Percentiles rank a stretch among this genome's conserved stretches.
phyloP scores from a whole-genome alignment of 23 red algal genomes.

The Gracilaria domingensis region DNA sequence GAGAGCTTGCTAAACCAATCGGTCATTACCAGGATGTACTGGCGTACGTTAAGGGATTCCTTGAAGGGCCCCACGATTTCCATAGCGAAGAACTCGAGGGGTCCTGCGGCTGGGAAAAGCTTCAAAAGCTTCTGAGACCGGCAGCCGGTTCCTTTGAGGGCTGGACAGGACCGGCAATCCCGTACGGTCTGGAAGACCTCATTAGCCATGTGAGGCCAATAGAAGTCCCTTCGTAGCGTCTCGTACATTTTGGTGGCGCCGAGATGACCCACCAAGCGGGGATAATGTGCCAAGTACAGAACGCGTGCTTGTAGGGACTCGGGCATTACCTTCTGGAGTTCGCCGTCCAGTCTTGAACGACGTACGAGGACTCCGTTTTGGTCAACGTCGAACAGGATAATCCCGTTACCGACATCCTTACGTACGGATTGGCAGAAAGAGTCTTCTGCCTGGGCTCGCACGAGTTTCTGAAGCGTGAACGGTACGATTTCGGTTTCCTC shows the following conservation, averaged over 20 bases:
- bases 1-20: conserved; percentile 51
- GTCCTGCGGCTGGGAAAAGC: conserved; percentile 23
- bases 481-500: too few relatives aligned
- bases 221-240: not conserved
- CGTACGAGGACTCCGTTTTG: not conserved
- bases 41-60: conserved; percentile 3
- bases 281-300: not conserved
- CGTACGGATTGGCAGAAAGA: conserved; percentile 9
- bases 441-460: conserved; percentile 35
- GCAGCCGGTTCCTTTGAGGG: not conserved
- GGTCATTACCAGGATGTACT: conserved; percentile 45
- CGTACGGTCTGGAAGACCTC: conserved; percentile 2
- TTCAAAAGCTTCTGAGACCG: conserved; percentile 30
- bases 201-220: conserved; percentile 27
- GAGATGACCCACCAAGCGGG: not conserved
- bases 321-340: too few relatives aligned
- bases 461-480: not conserved
- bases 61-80: conserved; percentile 48
- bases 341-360: too few relatives aligned
- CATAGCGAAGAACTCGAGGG: conserved; percentile 36
- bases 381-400: conserved; percentile 8
- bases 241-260: conserved; percentile 10
- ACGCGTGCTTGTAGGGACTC: too few relatives aligned
- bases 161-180: not conserved
- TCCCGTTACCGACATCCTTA: not conserved